A percentile compares a stretch with the other conserved stretches of the same genome.
Evolutionary conservation across 495 filamentous ascomycete species (phyloP).

Genomic region (Podospora appendiculata): DNA sequence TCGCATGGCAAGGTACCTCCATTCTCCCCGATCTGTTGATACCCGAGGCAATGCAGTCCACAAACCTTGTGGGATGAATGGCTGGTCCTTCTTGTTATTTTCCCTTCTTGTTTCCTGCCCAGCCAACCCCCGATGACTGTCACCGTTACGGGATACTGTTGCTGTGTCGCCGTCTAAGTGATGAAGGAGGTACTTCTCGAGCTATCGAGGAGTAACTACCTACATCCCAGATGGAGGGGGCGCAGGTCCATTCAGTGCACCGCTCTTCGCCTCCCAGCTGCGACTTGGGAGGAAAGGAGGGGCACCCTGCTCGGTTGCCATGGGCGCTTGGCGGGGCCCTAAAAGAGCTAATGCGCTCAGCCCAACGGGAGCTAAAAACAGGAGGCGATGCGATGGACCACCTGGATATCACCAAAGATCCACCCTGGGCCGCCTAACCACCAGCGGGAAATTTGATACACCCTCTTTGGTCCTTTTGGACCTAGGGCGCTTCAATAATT

Average conservation of each 20-base stretch:
- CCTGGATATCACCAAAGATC: conserved; percentile 11
- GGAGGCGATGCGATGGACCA: conserved; percentile 4
- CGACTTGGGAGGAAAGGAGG: background rate
- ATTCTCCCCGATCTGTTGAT: background rate
- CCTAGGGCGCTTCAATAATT: conserved; percentile 1
- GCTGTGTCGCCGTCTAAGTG: too few relatives aligned
- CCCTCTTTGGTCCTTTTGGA: conserved; percentile 5
- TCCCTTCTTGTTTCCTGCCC: conserved; percentile 2
- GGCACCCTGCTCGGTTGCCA: conserved; percentile 3
- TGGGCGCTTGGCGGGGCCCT: conserved; percentile 6
- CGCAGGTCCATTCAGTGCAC: too few relatives aligned
- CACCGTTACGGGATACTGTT: too few relatives aligned
- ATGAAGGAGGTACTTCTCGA: background rate
- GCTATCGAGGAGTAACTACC: background rate
- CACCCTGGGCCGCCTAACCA: background rate
- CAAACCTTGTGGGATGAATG: background rate
- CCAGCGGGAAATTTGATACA: conserved; percentile 18
- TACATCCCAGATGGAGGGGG: background rate
- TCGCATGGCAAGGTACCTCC: background rate
- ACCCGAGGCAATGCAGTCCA: background rate
- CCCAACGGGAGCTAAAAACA: conserved; percentile 27
- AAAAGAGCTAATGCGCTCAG: conserved; percentile 16
- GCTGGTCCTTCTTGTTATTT: background rate
- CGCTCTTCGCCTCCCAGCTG: too few relatives aligned
- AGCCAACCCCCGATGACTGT: background rate